Evolutionary conservation across 257 asterid genomes (phyloP), one percentile per base, ranked within the genome.

Genomic region (Solanum corneliomulleri): DNA sequence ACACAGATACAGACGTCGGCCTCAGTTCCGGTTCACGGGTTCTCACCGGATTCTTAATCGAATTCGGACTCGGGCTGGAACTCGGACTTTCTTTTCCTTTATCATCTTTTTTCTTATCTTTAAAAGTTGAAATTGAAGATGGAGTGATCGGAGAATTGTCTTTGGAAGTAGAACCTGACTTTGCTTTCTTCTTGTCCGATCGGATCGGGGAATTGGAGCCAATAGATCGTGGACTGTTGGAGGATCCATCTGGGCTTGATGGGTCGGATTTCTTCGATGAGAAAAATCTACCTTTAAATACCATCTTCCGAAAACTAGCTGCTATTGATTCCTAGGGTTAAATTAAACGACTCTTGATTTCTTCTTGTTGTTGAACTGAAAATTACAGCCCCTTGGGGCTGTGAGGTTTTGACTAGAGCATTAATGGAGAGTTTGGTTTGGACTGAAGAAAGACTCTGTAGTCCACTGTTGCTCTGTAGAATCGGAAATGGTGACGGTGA

Each of bases 171-270:
- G 94, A 88, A 14, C 82, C 49, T 18, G 98, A 93, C 85, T 94
- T 97, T 87, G 93, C 83, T 86, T 95, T 94, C 86, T 92, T 97
- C 91, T 93, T 95, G 58, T 94, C 99, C 88, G 96, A 94, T 93
- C 98, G 93, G 97, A 95, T 92, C 91, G 99, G 98, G 2, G 99
- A 97, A 91, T 91, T 93, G 29, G 99, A 95, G 62, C 99, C 98
- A 69, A 91, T 23, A 7, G 99, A 95, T 93, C 95, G 90, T 25
- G 98, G 98, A 88, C 98, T 95, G 88, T 92, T 92, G 83, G 98
- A 94, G 74, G 99, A 97, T 92, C 98, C 99, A 89, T 93, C 98
- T 9, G 99, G 98, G 92, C 99, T 97, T 20, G 95, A 94, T 87
- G 94, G 87, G 82, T 93, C 98, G 23, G 99, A 96, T 88, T 97